Evolutionary conservation across 2,329 filamentous ascomycete species (phyloP), one percentile per base, ranked within the genome.

Genomic region (Arachnomyces sp.): DNA sequence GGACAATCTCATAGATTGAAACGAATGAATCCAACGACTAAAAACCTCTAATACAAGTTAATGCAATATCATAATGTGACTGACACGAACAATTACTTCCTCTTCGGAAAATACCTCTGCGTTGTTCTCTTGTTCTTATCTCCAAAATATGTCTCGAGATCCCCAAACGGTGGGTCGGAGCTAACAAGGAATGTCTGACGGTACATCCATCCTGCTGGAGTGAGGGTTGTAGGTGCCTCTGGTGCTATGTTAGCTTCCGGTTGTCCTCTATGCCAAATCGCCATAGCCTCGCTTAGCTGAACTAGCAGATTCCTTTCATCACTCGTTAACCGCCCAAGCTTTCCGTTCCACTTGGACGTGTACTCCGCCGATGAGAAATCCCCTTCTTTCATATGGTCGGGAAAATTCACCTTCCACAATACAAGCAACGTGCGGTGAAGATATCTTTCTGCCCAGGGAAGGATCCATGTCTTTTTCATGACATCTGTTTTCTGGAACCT

Each of bases 391-490:
- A 25, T 12, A 12, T 7, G 11, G 13, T 40, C 38, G 14, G 18
- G 13, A 16, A 36, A 14, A 17, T 36, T 15, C 17, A 40, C 21
- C 25, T 36, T 35, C 38, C 32, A 36, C 25, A 30, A n/a, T n/a
- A 40, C 31, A 14, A 40, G 12, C 25, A 40, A 14, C 15, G 32
- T 33, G n/a, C 38, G 17, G 28, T 40, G 30, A 11, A 40, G 15
- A 13, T 40, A 16, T 35, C 15, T 18, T 18, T 14, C 12, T 3
- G 8, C 32, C 38, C 31, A 40, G 6, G 38, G 18, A 40, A 35
- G 18, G 15, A 36, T 17, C 38, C 38, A 40, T 13, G 16, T 13
- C 30, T 28, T n/a, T 14, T 2, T 14, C 18, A 7, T 7, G 8
- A 12, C 8, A 7, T 14, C 18, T 8, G 29, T 2, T 15, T 7